Percentiles rank a stretch among this genome's conserved stretches.
These are phyloP conservation scores for Reticulascus tulasneorum DNA, from an alignment of 2,329 filamentous ascomycete species.

Conservation along the genomic window DNA sequence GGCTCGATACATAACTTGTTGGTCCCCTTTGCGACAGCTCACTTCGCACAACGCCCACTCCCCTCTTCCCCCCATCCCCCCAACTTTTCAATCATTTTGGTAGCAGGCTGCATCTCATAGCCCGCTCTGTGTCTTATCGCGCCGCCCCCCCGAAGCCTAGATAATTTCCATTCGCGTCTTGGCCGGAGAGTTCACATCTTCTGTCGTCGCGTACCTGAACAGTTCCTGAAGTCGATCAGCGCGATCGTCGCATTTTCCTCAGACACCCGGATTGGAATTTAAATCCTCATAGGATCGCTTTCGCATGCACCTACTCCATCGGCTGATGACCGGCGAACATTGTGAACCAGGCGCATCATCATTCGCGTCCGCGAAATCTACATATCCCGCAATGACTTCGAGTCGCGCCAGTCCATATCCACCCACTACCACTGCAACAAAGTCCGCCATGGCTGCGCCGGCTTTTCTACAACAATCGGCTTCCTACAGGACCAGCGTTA, in stretches of 20 bases:
- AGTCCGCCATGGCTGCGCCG: slow-evolving; percentile 40
- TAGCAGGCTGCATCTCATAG: slow-evolving; percentile 11
- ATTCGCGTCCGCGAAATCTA: slow-evolving; percentile 19
- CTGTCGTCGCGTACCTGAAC: background rate
- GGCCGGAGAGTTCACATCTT: background rate
- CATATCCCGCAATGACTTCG: slow-evolving; percentile 17
- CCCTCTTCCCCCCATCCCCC: slow-evolving; percentile 1
- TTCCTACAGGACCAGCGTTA: slow-evolving; percentile 30
- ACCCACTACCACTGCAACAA: slow-evolving; percentile 20
- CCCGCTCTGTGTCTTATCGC: slow-evolving; percentile 6
- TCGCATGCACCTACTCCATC: slow-evolving; percentile 22
- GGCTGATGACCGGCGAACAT: slow-evolving; percentile 25
- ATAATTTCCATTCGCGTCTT: slow-evolving; percentile 8
- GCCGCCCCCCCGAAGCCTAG: slow-evolving; percentile 3
- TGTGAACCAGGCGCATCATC: slow-evolving; percentile 18
- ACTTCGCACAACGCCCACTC: slow-evolving; percentile 5
- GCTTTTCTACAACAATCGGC: slow-evolving; percentile 37
- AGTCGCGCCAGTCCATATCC: slow-evolving; percentile 29
- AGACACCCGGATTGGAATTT: background rate
- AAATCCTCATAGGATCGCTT: slow-evolving; percentile 12
- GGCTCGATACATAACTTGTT: slow-evolving; percentile 16
- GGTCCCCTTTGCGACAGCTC: slow-evolving; percentile 17
- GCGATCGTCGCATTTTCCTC: slow-evolving; percentile 6
- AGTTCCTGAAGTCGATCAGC: slow-evolving; percentile 3
- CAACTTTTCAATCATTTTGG: slow-evolving; percentile 7